A percentile compares a stretch with the other conserved stretches of the same genome.
Evolutionary conservation across 176 grass and related monocot genomes (phyloP).

Genomic region (Guadua angustifolia): DNA sequence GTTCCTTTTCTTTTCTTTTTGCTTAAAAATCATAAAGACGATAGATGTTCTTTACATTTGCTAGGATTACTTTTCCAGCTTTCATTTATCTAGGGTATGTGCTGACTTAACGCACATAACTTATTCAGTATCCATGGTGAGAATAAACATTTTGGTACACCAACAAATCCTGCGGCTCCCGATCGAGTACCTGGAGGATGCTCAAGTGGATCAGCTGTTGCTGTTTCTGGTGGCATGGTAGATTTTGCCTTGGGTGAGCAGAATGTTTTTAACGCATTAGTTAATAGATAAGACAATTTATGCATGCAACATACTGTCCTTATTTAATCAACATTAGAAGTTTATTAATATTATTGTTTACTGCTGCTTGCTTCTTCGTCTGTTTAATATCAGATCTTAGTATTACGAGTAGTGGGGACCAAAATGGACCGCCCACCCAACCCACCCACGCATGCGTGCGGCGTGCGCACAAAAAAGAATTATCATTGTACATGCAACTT

Average conservation of each 20-base stretch:
- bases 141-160: conserved; percentile 87
- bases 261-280: background rate
- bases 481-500: conserved; percentile 11
- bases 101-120: conserved; percentile 29
- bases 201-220: conserved; percentile 93
- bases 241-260: conserved; percentile 95
- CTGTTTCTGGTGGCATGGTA: conserved; percentile 84
- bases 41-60: conserved; percentile 13
- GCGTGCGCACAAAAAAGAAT: no score
- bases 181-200: conserved; percentile 85
- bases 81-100: background rate
- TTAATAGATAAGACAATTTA: background rate
- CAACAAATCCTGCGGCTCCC: conserved; percentile 68
- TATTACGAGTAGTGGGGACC: background rate
- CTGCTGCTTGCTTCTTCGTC: background rate
- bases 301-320: background rate
- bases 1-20: background rate
- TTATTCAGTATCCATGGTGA: conserved; percentile 80
- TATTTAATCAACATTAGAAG: background rate
- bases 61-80: background rate
- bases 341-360: conserved; percentile 30
- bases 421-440: background rate
- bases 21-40: background rate
- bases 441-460: background rate
- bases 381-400: background rate